phyloP scores from a whole-genome alignment of 805 yeast genomes.

The Cyberlindnera americana region DNA sequence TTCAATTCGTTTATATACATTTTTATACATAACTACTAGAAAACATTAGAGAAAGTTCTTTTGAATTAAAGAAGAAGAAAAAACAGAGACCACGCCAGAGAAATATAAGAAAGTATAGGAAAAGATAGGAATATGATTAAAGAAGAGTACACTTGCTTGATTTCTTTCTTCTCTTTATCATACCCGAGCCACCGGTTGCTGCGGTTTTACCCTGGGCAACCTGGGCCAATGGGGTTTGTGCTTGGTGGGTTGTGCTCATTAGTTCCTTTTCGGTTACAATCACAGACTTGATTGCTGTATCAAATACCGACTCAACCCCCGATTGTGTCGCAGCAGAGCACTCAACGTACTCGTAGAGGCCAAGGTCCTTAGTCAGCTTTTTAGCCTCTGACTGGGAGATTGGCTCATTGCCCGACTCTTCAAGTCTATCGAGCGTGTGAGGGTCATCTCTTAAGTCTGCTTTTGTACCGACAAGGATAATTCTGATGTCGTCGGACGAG shows the following conservation, averaged over 20 bases:
- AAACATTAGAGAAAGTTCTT: too few species aligned
- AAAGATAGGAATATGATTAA: background rate
- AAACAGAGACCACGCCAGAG: too few species aligned
- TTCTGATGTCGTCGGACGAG: slow-evolving; percentile 65
- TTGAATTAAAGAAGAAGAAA: too few species aligned
- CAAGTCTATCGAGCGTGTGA: slow-evolving; percentile 60
- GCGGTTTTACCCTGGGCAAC: slow-evolving; percentile 5
- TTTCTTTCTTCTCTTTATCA: slow-evolving; percentile 13
- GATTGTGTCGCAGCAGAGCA: slow-evolving; percentile 88
- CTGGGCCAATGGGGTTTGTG: background rate
- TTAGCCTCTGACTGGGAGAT: slow-evolving; percentile 59
- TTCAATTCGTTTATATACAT: background rate
- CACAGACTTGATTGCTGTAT: slow-evolving; percentile 72
- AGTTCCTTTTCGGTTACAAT: slow-evolving; percentile 30
- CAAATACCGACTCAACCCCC: slow-evolving; percentile 84
- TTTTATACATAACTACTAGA: background rate
- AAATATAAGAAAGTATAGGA: background rate
- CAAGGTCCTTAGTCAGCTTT: slow-evolving; percentile 64
- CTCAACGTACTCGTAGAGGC: slow-evolving; percentile 74
- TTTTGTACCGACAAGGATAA: slow-evolving; percentile 84
- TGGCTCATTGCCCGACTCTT: slow-evolving; percentile 59
- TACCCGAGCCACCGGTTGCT: slow-evolving; percentile 2
- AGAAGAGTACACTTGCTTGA: slow-evolving; percentile 10
- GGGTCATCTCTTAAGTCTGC: slow-evolving; percentile 81
- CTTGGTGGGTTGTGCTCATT: background rate